Percentiles rank a stretch among this genome's conserved stretches.
phyloP scores from a whole-genome alignment of 371 early-diverging fungal species.

The Haplosporangium sp. region DNA sequence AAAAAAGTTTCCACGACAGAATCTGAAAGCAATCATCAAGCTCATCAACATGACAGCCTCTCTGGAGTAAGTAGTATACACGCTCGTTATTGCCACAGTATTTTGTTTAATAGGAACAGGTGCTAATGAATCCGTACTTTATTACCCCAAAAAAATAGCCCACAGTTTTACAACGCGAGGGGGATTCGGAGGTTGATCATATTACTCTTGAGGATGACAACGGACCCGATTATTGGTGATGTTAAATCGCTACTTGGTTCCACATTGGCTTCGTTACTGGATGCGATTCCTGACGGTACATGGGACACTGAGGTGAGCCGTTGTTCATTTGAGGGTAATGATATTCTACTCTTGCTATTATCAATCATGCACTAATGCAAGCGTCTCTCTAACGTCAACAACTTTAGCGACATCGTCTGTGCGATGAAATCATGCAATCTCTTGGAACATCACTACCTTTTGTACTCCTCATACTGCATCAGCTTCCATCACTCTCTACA shows the following conservation, averaged over 20 bases:
- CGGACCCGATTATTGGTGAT: conserved; percentile 52
- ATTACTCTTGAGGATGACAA: conserved; percentile 38
- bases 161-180: conserved; percentile 23
- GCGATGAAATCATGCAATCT: conserved; percentile 17
- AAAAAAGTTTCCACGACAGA: conserved; percentile 31
- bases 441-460: conserved; percentile 42
- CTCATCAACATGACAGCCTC: conserved; percentile 45
- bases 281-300: conserved; percentile 18
- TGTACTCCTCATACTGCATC: conserved; percentile 23
- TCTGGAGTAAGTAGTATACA: conserved; percentile 22
- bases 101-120: neutral
- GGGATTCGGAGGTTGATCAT: conserved; percentile 32
- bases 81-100: neutral
- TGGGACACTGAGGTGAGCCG: conserved; percentile 35
- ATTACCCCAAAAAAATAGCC: conserved; percentile 7
- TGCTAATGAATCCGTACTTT: neutral
- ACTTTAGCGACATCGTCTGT: conserved; percentile 23
- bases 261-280: conserved; percentile 29
- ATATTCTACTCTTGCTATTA: neutral
- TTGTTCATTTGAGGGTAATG: neutral
- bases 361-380: neutral
- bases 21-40: conserved; percentile 29
- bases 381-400: neutral
- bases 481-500: conserved; percentile 26
- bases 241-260: conserved; percentile 33